Evolutionary conservation across 495 filamentous ascomycete genomes (phyloP).

Genomic region (Aspergillus cristatus): DNA sequence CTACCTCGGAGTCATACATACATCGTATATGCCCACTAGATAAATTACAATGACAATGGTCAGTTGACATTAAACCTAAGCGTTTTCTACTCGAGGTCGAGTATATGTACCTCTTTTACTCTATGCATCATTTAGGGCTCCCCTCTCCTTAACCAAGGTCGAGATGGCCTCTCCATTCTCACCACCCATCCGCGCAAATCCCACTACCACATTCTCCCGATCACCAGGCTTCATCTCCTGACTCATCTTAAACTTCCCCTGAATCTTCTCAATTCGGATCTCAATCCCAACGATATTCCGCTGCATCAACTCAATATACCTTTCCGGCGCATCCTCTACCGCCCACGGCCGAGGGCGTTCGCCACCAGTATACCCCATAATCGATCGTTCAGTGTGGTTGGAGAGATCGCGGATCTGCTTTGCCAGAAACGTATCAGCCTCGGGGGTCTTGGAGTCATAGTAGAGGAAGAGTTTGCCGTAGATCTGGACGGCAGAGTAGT

Average conservation of each 20-base stretch:
- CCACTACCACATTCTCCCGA: conserved; percentile 36
- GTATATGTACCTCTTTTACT: no score
- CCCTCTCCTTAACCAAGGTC: conserved; percentile 29
- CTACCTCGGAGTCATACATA: no score
- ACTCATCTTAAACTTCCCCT: conserved; percentile 51
- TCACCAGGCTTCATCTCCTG: conserved; percentile 41
- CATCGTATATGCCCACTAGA: no score
- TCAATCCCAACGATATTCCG: conserved; percentile 46
- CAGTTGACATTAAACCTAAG: no score
- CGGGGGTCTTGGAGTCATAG: conserved; percentile 23
- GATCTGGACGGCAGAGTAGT: conserved; percentile 44
- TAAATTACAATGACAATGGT: no score
- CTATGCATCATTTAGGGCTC: conserved; percentile 11
- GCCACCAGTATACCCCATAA: conserved; percentile 32
- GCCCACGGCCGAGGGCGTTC: conserved; percentile 27
- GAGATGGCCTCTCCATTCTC: conserved; percentile 31
- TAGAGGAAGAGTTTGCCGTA: conserved; percentile 40
- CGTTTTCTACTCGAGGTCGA: no score
- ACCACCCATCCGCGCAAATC: conserved; percentile 33
- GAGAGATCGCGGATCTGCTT: conserved; percentile 33
- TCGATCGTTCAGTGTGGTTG: conserved; percentile 21
- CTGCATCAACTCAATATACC: conserved; percentile 39
- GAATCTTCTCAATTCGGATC: conserved; percentile 35
- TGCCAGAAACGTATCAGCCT: conserved; percentile 26
- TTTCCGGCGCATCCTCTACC: conserved; percentile 38